Base-by-base conservation (phyloP, 371 early-diverging fungal genomes). In the Chytridium lagenaria region DNA sequence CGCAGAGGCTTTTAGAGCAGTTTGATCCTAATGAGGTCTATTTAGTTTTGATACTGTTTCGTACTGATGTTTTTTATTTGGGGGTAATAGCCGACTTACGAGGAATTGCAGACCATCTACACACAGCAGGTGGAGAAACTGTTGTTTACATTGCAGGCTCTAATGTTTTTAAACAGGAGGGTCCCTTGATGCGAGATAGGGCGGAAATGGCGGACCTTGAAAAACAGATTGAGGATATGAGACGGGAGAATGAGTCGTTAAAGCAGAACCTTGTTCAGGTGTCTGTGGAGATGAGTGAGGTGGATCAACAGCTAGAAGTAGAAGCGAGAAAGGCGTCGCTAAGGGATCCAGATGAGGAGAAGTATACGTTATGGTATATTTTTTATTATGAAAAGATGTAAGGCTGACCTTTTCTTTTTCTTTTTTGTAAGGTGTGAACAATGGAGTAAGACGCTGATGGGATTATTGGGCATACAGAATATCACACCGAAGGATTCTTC, bases 341-440 rank as follows among this genome's bases (percentile, higher is more conserved):
- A 39, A 71, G 71, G 39, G 80, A 82, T 68, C 75, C 79, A 52
- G 28, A 71, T 33, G 44, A 74, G 19, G 80, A 76, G 28, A 70
- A 71, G 59, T 77, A 78, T 39, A 64, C 74, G 2, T 63, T 68
- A 67, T 82, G 80, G 80, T 73, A 59, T 7, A 55, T 7, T 33
- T n/a, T 22, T 3, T 36, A 59, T 57, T n/a, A n/a, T n/a, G n/a
- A 31, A 50, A 64, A 22, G 31, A 12, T 66, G 50, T n/a, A n/a
- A n/a, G n/a, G n/a, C 30, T 22, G 22, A 31, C 1, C 67, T 67
- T 40, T 44, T 65, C 63, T 26, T 51, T 15, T 44, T 3, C 3
- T 59, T 33, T 23, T 0, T 0, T 22, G 12, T 67, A 10, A 78
- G 78, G 78, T 82, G 80, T 65, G 66, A 75, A 37, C 68, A 71